Conservation (phyloP, 1,284 basidiomycete species). For the Coniophora puteana region DNA sequence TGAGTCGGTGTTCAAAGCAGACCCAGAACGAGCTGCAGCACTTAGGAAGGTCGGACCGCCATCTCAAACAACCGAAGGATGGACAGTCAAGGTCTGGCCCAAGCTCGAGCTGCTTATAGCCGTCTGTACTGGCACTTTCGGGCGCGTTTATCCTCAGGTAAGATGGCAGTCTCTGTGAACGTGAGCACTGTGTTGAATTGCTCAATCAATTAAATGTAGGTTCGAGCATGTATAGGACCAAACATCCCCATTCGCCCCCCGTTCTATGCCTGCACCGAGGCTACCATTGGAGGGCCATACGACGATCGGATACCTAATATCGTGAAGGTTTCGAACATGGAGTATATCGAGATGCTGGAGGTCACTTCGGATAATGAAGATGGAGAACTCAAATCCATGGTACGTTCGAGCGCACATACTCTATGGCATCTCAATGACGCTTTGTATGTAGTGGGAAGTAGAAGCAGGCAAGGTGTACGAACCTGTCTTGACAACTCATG, state of each 20-base stretch:
- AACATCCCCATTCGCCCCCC: constrained; percentile 2
- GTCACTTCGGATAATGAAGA: constrained; percentile 6
- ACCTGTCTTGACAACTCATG: constrained; percentile 18
- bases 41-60: constrained; percentile 12
- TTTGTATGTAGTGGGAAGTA: constrained; percentile 14
- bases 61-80: constrained; percentile 10
- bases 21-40: constrained; percentile 14
- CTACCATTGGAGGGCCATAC: background rate
- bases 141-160: constrained; percentile 13
- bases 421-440: background rate
- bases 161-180: background rate
- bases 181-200: background rate
- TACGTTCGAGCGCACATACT: too few species aligned
- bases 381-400: constrained; percentile 15
- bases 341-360: constrained; percentile 16
- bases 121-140: constrained; percentile 14
- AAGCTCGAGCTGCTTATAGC: constrained; percentile 3
- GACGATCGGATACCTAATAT: constrained; percentile 2
- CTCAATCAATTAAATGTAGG: constrained; percentile 7
- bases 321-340: constrained; percentile 6
- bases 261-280: constrained; percentile 13
- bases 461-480: constrained; percentile 14
- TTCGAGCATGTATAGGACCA: constrained; percentile 13
- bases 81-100: constrained; percentile 12
- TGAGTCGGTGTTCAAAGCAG: constrained; percentile 3